Percentiles rank a stretch among this genome's conserved stretches.
Conservation (phyloP, 1,284 basidiomycete genomes). For the Heliocybe sulcata region DNA sequence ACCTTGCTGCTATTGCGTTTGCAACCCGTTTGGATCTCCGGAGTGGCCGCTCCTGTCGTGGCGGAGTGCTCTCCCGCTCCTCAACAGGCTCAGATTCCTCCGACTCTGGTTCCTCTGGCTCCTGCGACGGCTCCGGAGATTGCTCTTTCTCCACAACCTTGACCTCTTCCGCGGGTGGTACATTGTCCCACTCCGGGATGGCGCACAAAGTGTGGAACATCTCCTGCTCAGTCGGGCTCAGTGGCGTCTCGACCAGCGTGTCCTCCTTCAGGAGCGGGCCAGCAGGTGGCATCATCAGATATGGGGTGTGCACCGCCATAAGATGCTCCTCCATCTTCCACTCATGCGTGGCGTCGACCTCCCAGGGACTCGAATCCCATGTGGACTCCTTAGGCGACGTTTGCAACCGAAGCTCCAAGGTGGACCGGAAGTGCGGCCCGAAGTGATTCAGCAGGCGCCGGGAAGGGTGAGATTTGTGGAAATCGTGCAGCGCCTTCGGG, state of each 20-base stretch:
- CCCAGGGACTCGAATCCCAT: slow-evolving; percentile 18
- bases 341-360: slow-evolving; percentile 7
- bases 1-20: slow-evolving; percentile 40
- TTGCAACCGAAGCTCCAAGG: slow-evolving; percentile 30
- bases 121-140: background rate
- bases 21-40: slow-evolving; percentile 65
- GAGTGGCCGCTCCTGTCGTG: slow-evolving; percentile 24
- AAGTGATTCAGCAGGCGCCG: slow-evolving; percentile 43
- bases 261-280: slow-evolving; percentile 15
- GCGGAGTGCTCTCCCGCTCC: background rate
- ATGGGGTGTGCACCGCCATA: slow-evolving; percentile 19
- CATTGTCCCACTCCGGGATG: slow-evolving; percentile 46
- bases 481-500: slow-evolving; percentile 47
- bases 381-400: slow-evolving; percentile 16
- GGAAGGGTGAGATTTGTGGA: slow-evolving; percentile 36
- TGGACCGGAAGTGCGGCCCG: slow-evolving; percentile 47
- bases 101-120: slow-evolving; percentile 1
- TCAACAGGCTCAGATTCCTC: slow-evolving; percentile 1
- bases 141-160: slow-evolving; percentile 3
- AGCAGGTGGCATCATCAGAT: slow-evolving; percentile 5
- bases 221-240: slow-evolving; percentile 64
- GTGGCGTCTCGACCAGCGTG: slow-evolving; percentile 32
- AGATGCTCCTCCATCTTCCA: slow-evolving; percentile 21
- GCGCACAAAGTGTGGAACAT: slow-evolving; percentile 58
- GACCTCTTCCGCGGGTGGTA: slow-evolving; percentile 4